Evolutionary conservation across 2,329 filamentous ascomycete species (phyloP).

Genomic region (Aspergillus novoparasiticus): DNA sequence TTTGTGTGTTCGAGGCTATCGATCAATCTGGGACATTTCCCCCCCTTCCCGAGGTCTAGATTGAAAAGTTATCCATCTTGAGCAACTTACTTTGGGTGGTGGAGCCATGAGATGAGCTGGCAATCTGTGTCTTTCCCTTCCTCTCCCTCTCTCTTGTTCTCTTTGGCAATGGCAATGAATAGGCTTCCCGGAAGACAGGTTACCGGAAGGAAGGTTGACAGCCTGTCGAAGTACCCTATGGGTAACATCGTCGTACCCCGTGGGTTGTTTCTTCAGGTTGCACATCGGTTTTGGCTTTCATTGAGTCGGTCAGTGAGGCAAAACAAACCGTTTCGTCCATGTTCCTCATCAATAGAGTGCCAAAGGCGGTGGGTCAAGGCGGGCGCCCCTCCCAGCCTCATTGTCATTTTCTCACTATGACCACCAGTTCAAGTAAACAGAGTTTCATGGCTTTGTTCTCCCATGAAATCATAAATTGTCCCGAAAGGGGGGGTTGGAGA

Average conservation of each 20-base stretch:
- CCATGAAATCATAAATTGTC: slow-evolving; percentile 4
- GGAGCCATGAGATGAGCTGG: slow-evolving; percentile 6
- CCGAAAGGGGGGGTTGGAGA: not conserved
- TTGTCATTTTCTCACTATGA: slow-evolving; percentile 4
- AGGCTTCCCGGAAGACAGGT: not conserved
- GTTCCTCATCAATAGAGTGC: not conserved
- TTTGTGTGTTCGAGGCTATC: slow-evolving; percentile 1
- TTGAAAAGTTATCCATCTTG: not conserved
- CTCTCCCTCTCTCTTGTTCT: not conserved
- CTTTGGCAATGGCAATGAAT: too few species aligned
- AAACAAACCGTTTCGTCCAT: not conserved
- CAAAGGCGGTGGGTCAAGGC: not conserved
- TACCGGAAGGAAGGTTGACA: not conserved
- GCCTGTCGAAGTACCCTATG: not conserved
- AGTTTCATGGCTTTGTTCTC: slow-evolving; percentile 1
- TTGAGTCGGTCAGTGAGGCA: not conserved
- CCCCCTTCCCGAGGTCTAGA: not conserved
- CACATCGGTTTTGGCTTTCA: not conserved
- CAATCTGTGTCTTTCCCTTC: not conserved
- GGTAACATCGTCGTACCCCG: too few species aligned
- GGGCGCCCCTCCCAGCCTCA: slow-evolving; percentile 2
- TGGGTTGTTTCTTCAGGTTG: not conserved
- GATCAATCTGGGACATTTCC: not conserved
- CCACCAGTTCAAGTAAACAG: slow-evolving; percentile 3
- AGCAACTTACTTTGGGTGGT: slow-evolving; percentile 1